Base-by-base conservation (phyloP, 192 early-diverging fungal species). In the Coemansia aciculifera region DNA sequence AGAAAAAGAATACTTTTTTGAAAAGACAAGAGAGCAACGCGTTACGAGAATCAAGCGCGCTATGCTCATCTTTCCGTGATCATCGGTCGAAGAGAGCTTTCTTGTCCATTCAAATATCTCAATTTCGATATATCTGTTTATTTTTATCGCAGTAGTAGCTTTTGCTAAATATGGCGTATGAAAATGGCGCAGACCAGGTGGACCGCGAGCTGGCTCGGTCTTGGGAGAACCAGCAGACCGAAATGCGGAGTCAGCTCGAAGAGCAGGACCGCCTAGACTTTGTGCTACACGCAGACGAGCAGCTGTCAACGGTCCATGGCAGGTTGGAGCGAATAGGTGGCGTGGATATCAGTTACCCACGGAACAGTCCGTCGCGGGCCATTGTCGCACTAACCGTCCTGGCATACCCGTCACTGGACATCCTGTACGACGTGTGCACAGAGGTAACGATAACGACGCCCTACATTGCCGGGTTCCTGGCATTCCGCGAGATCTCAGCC, bases 381-480 rank as follows among this genome's bases (percentile, higher is more conserved):
- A 81, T 95, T 5, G 94, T 90, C 4, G 90, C 92, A 61, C 69
- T 95, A 8, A 85, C 88, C 34, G 84, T 97, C 3, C 80, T 97
- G 21, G 62, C 77, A 7, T 93, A 85, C 62, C 93, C 95, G 10
- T 64, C 74, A 5, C 72, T 93, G 46, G 54, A 87, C 73, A 69
- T 91, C 1, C 74, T 96, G n/a, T 89, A 96, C 76, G 64, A 80
- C 48, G 72, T 85, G n/a, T 82, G 77, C 36, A 56, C 82, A 15
- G 68, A 79, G 19, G 89, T 93, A 5, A 73, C 75, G 21, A 77
- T 98, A 19, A 73, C 72, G 0, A 66, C 88, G 31, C 96, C 96
- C 0, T 98, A 98, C 71, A 90, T 92, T 48, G 83, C 95, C 1
- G 91, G 92, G 1, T 98, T 89, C 75, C 85, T 98, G n/a, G 96